Base-by-base conservation (phyloP, 2,329 filamentous ascomycete genomes). In the Acarospora socialis region DNA sequence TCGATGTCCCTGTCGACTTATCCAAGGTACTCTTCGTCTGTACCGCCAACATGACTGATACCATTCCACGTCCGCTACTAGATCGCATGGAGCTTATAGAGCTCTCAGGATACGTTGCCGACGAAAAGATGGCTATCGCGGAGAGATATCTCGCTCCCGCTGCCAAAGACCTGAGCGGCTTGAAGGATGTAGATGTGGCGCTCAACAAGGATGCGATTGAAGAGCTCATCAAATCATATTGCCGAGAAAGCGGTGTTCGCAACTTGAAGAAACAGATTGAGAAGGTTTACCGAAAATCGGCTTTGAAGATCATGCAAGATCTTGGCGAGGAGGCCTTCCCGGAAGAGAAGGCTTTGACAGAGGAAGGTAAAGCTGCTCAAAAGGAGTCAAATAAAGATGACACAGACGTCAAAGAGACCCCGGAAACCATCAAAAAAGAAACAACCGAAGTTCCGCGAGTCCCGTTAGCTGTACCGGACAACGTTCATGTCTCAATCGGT, bases 231-330 rank as follows among this genome's bases (percentile, higher is more conserved):
- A 95, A 95, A 61, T 92, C 83, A 15, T 98, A 98, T 62, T 94
- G 86, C 60, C 81, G 90, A 25, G 90, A 98, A 59, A 93, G 84
- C 25, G 90, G 90, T 46, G 92, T 98, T 6, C 78, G 90, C 43
- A 98, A 98, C 51, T 63, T 98, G 39, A 98, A 98, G 70, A 95
- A 98, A 65, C 87, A 95, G 55, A 98, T 98, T 40, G 90, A 98
- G 56, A 98, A 98, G 63, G 83, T 98, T 3, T 98, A 94, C 59
- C 77, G 90, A 36, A 98, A 98, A 59, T 84, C 87, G 9, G 92
- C 90, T 0, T 66, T 98, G 40, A 95, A 94, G 60, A 98, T 98
- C 44, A 87, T 98, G 8, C 80, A 87, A 52, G 86, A 95, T 41
- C 68, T 95, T 9, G 87, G 87, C 30, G 86, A 94, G 49, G 77